Evolutionary conservation across 306 rosid genomes (phyloP), one percentile per base, ranked within the genome.

Genomic region (Vigna angularis): DNA sequence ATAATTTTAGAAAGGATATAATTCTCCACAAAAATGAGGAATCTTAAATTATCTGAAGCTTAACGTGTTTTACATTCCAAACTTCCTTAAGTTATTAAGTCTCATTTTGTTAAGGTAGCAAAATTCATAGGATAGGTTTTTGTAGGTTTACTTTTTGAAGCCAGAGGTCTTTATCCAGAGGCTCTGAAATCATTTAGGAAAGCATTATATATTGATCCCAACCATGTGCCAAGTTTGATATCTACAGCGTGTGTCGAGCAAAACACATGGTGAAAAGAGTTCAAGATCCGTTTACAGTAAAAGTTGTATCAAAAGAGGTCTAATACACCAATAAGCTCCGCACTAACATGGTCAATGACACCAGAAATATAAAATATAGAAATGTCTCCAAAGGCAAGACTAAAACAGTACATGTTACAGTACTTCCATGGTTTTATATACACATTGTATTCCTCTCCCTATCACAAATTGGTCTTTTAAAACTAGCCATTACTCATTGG

Each of bases 181-280:
- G 94, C 98, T 13, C 12, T 94, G 85, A 83, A 82, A 57, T 84
- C 94, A 74, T 94, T 84, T 81, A 84, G 85, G 71, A 88, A 86
- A 64, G 97, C 94, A 22, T 83, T 94, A 76, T 96, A 89, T 78
- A 82, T 89, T 36, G 96, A 94, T 11, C 94, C 94, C 11, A 81
- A 82, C 66, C 92, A 94, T 74, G 92, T 90, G 52, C 86, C 83
- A 18, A 94, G 98, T 87, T 90, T 94, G 91, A 83, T 92, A 86
- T 92, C 97, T 38, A 83, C 94, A 26, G 93, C 97, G 6, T 73
- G 92, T 76, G 42, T 22, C 42, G 1, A 13, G 2, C 13, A 44
- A 18, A 48, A 62, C 8, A 28, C 3, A 3, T 2, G 0, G 64
- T 4, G 11, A 26, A 44, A 11, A 13, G 4, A 57, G 71, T 72